Evolutionary conservation across 1,284 basidiomycete species (phyloP).

Genomic region (Pholiota adiposa): DNA sequence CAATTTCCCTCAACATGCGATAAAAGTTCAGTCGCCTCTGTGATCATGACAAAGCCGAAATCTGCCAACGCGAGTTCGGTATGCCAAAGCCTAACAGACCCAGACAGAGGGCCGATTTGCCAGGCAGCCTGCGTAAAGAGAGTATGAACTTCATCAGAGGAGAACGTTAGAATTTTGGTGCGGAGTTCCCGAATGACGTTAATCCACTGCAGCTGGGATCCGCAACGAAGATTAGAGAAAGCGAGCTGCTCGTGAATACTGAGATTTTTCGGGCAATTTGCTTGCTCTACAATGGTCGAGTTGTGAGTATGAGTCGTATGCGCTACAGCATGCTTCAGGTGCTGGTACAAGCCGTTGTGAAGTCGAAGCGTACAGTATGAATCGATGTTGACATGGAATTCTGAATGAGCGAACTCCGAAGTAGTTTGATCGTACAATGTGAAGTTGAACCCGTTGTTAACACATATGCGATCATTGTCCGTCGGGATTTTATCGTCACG

Average conservation of each 20-base stretch:
- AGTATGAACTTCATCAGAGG: conserved; percentile 40
- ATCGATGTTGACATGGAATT: conserved; percentile 5
- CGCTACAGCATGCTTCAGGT: conserved; percentile 40
- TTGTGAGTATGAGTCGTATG: conserved; percentile 46
- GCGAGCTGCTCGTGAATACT: conserved; percentile 47
- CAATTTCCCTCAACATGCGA: conserved; percentile 42
- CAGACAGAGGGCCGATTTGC: conserved; percentile 42
- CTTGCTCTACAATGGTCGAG: conserved; percentile 45
- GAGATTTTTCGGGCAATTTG: conserved; percentile 38
- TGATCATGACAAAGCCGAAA: conserved; percentile 40
- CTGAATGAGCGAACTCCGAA: neutral
- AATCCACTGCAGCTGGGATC: conserved; percentile 49
- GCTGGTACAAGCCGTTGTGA: conserved; percentile 34
- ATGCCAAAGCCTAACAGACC: conserved; percentile 35
- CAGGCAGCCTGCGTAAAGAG: conserved; percentile 45
- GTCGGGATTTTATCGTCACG: conserved; percentile 29
- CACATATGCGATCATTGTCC: conserved; percentile 26
- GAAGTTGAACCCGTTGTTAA: conserved; percentile 40
- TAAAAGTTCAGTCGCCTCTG: conserved; percentile 26
- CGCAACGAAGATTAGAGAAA: conserved; percentile 47
- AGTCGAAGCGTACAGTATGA: conserved; percentile 35
- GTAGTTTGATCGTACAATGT: conserved; percentile 26
- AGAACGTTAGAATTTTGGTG: conserved; percentile 39
- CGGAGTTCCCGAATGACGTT: conserved; percentile 49
- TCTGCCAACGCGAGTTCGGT: conserved; percentile 28